Percentiles rank a stretch among this genome's conserved stretches.
Conservation (phyloP, 768 basidiomycete species). For the Rhodocollybia butyracea region DNA sequence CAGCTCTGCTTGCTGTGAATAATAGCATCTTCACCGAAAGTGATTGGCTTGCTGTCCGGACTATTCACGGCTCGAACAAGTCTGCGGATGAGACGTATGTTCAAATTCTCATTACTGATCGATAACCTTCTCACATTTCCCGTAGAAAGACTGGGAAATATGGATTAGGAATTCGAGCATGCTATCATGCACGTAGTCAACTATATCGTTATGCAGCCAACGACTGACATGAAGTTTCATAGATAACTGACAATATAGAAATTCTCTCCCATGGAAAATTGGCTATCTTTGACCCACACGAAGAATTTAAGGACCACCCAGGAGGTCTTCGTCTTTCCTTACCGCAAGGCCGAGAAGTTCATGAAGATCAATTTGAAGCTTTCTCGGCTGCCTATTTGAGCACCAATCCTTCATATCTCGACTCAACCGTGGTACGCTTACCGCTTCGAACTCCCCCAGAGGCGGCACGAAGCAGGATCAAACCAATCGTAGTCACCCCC, state of each 20-base stretch:
- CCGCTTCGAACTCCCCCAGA: constrained; percentile 22
- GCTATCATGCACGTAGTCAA: constrained; percentile 24
- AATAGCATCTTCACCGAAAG: constrained; percentile 21
- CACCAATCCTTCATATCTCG: background rate
- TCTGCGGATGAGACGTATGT: constrained; percentile 22
- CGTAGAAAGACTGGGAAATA: constrained; percentile 28
- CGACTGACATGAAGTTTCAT: background rate
- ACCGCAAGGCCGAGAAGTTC: background rate
- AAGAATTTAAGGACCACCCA: background rate
- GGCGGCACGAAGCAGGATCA: constrained; percentile 11
- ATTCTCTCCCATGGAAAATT: constrained; percentile 23
- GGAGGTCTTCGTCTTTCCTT: constrained; percentile 18
- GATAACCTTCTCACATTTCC: background rate
- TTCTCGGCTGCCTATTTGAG: constrained; percentile 8
- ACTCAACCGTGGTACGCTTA: constrained; percentile 26
- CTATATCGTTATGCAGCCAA: background rate
- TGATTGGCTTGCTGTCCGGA: constrained; percentile 26
- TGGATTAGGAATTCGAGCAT: constrained; percentile 26
- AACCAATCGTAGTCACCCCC: constrained; percentile 10
- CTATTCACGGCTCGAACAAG: constrained; percentile 26
- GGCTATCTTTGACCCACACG: constrained; percentile 28
- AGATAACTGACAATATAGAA: constrained; percentile 30
- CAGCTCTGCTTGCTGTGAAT: constrained; percentile 26
- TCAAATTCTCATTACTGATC: background rate
- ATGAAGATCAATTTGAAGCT: constrained; percentile 20